Percentiles rank a stretch among this genome's conserved stretches.
Conservation (phyloP, 495 filamentous ascomycete species). For the Tuber microsphaerosporum region DNA sequence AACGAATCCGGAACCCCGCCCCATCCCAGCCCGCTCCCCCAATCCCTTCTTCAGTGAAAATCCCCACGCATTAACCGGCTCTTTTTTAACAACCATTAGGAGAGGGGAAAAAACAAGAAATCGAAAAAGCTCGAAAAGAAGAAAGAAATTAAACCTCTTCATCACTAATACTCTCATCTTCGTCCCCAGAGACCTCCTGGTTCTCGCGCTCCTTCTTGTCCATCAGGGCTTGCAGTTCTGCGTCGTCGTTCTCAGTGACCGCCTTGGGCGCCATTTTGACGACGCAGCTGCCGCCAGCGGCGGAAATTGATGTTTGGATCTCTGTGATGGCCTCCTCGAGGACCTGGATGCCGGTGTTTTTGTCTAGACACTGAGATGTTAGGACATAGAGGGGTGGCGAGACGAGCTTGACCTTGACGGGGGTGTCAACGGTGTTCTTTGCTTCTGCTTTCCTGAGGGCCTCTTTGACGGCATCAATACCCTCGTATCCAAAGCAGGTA, state of each 20-base stretch:
- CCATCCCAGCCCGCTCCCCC: neutral
- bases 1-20: neutral
- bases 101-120: neutral
- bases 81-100: neutral
- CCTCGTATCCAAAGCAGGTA: constrained; percentile 96
- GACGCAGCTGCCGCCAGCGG: constrained; percentile 65
- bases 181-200: constrained; percentile 90
- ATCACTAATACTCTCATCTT: constrained; percentile 86
- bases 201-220: constrained; percentile 98
- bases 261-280: constrained; percentile 98
- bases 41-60: neutral
- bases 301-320: constrained; percentile 68
- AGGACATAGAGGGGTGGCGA: constrained; percentile 90
- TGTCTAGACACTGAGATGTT: constrained; percentile 90
- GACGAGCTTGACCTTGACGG: constrained; percentile 95
- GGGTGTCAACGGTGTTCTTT: constrained; percentile 75
- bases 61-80: neutral
- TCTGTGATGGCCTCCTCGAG: constrained; percentile 81
- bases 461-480: constrained; percentile 93
- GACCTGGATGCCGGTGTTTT: constrained; percentile 70
- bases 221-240: constrained; percentile 93
- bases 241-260: constrained; percentile 96
- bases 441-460: constrained; percentile 81
- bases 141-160: constrained; percentile 50
- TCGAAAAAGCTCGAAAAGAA: neutral